Conservation (phyloP, 2,329 filamentous ascomycete genomes). For the Lecanoromycetidae sp. region DNA sequence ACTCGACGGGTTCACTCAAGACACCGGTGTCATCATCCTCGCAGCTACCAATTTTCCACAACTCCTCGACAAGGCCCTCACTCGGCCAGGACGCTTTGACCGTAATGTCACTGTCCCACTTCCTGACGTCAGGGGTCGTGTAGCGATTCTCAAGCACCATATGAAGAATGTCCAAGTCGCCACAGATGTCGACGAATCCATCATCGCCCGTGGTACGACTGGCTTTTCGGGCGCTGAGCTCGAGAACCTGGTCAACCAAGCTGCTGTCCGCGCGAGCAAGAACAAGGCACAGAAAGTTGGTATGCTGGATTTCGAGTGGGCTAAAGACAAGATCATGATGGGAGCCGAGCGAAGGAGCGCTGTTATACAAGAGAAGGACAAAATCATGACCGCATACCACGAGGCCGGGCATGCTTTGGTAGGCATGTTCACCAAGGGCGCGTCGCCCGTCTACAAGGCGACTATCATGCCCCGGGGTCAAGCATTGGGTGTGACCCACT, state of each 20-base stretch:
- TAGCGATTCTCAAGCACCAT: conserved; percentile 88
- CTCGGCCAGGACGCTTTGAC: conserved; percentile 88
- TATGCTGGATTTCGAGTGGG: conserved; percentile 83
- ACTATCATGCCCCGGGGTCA: conserved; percentile 88
- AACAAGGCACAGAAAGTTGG: conserved; percentile 63
- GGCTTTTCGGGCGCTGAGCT: conserved; percentile 92
- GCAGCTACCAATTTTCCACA: conserved; percentile 95
- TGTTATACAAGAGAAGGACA: conserved; percentile 85
- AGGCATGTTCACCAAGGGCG: conserved; percentile 64
- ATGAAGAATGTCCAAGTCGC: conserved; percentile 78
- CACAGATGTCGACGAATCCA: conserved; percentile 67
- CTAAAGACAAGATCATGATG: conserved; percentile 97
- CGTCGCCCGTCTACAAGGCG: conserved; percentile 82
- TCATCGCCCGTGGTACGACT: conserved; percentile 74
- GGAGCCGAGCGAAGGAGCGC: conserved; percentile 83
- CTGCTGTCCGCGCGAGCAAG: conserved; percentile 86
- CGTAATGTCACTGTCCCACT: conserved; percentile 79
- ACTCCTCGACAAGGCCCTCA: conserved; percentile 85
- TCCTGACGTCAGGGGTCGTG: conserved; percentile 83
- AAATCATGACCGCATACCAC: conserved; percentile 88
- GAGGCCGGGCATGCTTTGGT: conserved; percentile 93
- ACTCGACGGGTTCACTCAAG: conserved; percentile 91
- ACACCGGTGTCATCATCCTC: conserved; percentile 87
- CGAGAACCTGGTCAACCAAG: conserved; percentile 94
- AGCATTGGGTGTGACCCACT: conserved; percentile 74